These are phyloP conservation scores for Ceratobasidium sp. DNA, from an alignment of 1,284 basidiomycete genomes.

Conservation along the genomic window DNA sequence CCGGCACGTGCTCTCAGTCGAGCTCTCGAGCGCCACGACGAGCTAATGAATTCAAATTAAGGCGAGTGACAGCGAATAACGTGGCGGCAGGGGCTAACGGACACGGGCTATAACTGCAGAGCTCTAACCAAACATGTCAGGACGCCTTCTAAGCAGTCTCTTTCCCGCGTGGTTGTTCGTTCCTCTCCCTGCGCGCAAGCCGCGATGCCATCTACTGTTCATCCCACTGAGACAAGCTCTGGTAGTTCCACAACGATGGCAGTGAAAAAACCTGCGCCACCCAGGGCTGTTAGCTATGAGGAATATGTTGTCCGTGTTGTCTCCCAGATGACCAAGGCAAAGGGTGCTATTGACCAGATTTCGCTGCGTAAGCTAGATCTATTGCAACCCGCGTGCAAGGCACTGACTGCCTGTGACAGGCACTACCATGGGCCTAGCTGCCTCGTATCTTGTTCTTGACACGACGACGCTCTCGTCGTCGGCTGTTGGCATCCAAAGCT, in stretches of 20 bases:
- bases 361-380: conserved; percentile 67
- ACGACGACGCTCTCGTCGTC: conserved; percentile 70
- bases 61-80: conserved; percentile 20
- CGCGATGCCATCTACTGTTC: conserved; percentile 38
- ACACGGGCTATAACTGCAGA: neutral
- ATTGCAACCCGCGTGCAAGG: neutral
- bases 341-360: conserved; percentile 70
- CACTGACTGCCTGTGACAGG: conserved; percentile 26
- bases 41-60: neutral
- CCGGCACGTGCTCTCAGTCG: conserved; percentile 1
- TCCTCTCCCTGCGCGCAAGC: conserved; percentile 6
- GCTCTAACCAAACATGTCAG: conserved; percentile 4
- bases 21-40: conserved; percentile 21
- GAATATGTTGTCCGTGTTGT: conserved; percentile 70
- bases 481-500: conserved; percentile 65
- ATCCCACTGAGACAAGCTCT: conserved; percentile 52
- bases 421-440: conserved; percentile 67
- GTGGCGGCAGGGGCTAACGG: neutral
- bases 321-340: conserved; percentile 64
- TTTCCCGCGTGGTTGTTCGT: conserved; percentile 26
- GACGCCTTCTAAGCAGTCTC: conserved; percentile 29
- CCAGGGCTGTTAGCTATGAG: conserved; percentile 66
- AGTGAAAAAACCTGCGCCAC: conserved; percentile 46
- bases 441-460: conserved; percentile 81
- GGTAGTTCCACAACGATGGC: conserved; percentile 23